These are phyloP conservation scores for Allodekkera sacchari DNA, from an alignment of 805 yeast genomes.

Conservation along the genomic window DNA sequence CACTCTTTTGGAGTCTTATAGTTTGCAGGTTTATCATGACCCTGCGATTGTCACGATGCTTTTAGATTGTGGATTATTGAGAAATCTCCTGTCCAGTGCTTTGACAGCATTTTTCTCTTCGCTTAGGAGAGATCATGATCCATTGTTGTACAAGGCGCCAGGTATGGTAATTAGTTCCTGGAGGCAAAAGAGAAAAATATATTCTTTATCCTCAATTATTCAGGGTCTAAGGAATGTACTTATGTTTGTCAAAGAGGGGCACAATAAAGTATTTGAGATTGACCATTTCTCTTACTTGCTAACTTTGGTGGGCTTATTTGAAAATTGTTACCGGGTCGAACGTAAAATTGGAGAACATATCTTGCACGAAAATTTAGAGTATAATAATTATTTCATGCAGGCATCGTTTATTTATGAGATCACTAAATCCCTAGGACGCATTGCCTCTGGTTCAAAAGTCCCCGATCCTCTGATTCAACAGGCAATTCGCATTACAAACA, in stretches of 20 bases:
- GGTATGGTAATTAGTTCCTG: no score
- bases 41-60: conserved; percentile 29
- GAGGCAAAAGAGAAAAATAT: no score
- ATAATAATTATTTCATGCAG: conserved; percentile 38
- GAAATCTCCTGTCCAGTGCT: conserved; percentile 33
- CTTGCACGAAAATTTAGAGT: conserved; percentile 44
- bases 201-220: no score
- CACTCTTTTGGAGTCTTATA: conserved; percentile 20
- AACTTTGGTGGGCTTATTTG: conserved; percentile 44
- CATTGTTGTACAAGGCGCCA: conserved; percentile 11
- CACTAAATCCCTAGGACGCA: conserved; percentile 17
- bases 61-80: conserved; percentile 30
- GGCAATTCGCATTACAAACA: conserved; percentile 29
- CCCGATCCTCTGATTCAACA: conserved; percentile 16
- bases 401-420: conserved; percentile 17
- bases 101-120: conserved; percentile 5
- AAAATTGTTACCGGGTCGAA: conserved; percentile 46
- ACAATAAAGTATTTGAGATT: conserved; percentile 12
- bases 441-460: conserved; percentile 14
- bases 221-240: conserved; percentile 16
- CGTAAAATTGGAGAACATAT: conserved; percentile 67
- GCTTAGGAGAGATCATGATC: conserved; percentile 4
- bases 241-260: conserved; percentile 19
- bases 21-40: conserved; percentile 25
- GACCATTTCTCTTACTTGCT: conserved; percentile 30